Percentiles rank a stretch among this genome's conserved stretches.
Conservation (phyloP, 495 filamentous ascomycete species). For the Aspergillus incahuasiensis region DNA sequence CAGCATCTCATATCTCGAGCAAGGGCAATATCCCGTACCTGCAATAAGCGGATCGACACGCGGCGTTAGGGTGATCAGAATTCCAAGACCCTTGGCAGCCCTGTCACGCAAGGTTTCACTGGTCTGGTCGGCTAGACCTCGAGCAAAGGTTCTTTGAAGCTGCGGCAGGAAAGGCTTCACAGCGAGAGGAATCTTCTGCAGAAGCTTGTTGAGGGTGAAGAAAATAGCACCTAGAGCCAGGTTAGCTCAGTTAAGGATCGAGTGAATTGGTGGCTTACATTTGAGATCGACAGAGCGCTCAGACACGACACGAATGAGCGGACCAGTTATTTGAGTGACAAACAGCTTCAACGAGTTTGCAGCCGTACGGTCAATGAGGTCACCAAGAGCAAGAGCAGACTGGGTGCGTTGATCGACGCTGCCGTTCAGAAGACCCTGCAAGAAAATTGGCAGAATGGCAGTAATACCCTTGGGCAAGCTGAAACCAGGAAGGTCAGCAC, state of each 20-base stretch:
- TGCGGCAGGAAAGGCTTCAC: constrained; percentile 97
- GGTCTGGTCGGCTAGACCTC: constrained; percentile 86
- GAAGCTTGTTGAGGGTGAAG: constrained; percentile 85
- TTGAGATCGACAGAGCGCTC: constrained; percentile 94
- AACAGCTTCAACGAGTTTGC: constrained; percentile 82
- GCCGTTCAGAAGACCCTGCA: constrained; percentile 96
- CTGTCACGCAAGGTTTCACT: constrained; percentile 83
- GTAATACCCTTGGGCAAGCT: constrained; percentile 95
- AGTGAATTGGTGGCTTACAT: constrained; percentile 31
- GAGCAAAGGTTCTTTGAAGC: constrained; percentile 93
- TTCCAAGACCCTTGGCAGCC: constrained; percentile 94
- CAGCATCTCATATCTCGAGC: constrained; percentile 3
- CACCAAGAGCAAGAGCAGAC: constrained; percentile 87
- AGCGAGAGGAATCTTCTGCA: constrained; percentile 94
- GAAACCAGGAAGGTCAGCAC: constrained; percentile 82
- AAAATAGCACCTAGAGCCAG: constrained; percentile 68
- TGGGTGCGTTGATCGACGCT: constrained; percentile 86
- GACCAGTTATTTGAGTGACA: constrained; percentile 95
- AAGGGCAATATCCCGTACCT: constrained; percentile 21
- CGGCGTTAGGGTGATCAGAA: constrained; percentile 91
- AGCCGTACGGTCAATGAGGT: constrained; percentile 87
- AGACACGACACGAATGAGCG: constrained; percentile 93
- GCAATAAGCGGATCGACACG: constrained; percentile 87
- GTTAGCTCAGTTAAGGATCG: constrained; percentile 8
- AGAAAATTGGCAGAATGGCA: constrained; percentile 91